Base-by-base conservation (phyloP, 352 stramenopile genomes). In the Phytophthora kernoviae region DNA sequence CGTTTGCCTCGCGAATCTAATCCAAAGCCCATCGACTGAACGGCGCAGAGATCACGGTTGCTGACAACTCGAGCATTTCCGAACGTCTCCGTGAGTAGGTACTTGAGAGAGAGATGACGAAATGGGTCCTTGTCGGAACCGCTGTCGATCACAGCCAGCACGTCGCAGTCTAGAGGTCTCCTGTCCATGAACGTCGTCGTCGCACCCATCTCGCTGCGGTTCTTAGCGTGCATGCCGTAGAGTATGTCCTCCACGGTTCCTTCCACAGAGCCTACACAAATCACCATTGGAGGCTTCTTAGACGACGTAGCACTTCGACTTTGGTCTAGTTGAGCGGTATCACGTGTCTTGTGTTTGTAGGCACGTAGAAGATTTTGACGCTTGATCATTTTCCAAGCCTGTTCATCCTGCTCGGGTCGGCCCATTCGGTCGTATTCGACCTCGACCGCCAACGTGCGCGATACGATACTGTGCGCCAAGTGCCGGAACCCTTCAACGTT, bases 191-290 rank as follows among this genome's bases (percentile, higher is more conserved):
- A 85, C 7, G 62, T 66, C 27, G 73, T 80, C 5, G 64, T 83
- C n/a, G 70, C 75, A 1, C 73, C 62, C 79, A 88, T 83, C 50
- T 87, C 78, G 4, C 72, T 69, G 7, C 74, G 78, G 2, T 69
- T 85, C 56, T 86, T 86, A 54, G 78, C 54, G 62, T 85, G 74
- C 3, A 82, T 53, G 0, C 80, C 80, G 43, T 87, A 90, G 18
- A 90, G 55, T 45, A 74, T 68, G 54, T 90, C 69, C 17, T 87
- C 76, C 22, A 88, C 51, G 1, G 63, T 70, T 27, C 80, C 77
- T 24, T 86, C 74, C 7, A 88, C 65, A 1, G 68, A 76, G 10
- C 80, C 80, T 0, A 87, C 62, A 37, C 73, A 79, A 14, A 87
- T 66, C 15, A 90, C 64, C 64, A 81, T 84, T 2, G 77, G 67